Evolutionary conservation across 2,329 filamentous ascomycete genomes (phyloP).

Genomic region (Ustulina deusta): DNA sequence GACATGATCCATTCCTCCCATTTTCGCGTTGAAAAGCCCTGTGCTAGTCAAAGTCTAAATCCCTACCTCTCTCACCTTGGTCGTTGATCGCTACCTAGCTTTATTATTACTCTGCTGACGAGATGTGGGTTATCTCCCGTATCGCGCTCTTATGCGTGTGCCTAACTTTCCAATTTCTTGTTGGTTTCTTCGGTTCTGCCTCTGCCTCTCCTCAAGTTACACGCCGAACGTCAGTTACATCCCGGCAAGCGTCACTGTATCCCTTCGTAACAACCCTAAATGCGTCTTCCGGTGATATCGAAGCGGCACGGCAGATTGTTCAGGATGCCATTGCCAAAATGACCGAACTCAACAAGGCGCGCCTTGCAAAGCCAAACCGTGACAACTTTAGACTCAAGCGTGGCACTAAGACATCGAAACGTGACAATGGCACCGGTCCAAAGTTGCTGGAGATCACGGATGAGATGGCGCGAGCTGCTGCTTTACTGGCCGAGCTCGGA

Average conservation of each 20-base stretch:
- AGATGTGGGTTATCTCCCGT: constrained; percentile 13
- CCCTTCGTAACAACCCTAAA: constrained; percentile 12
- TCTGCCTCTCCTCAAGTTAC: background rate
- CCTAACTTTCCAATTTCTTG: constrained; percentile 5
- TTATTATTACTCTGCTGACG: background rate
- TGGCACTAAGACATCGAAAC: constrained; percentile 4
- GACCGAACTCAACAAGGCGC: constrained; percentile 28
- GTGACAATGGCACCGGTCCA: background rate
- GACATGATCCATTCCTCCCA: background rate
- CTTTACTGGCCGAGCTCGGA: constrained; percentile 21
- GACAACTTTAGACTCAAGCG: constrained; percentile 12
- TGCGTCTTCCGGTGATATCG: constrained; percentile 21
- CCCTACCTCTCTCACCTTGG: background rate
- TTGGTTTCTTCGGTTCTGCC: background rate
- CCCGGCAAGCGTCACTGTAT: constrained; percentile 7
- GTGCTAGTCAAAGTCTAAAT: constrained; percentile 8
- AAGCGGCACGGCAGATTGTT: constrained; percentile 22
- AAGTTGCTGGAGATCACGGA: constrained; percentile 24
- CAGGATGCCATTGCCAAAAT: constrained; percentile 24
- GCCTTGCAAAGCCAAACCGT: constrained; percentile 12
- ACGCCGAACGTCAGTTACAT: background rate
- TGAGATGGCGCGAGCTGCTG: constrained; percentile 22
- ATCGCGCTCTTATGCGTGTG: constrained; percentile 10
- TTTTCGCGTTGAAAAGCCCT: background rate
- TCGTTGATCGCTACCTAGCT: background rate